phyloP scores from a whole-genome alignment of 306 rosid species.

The Canavalia gladiata region DNA sequence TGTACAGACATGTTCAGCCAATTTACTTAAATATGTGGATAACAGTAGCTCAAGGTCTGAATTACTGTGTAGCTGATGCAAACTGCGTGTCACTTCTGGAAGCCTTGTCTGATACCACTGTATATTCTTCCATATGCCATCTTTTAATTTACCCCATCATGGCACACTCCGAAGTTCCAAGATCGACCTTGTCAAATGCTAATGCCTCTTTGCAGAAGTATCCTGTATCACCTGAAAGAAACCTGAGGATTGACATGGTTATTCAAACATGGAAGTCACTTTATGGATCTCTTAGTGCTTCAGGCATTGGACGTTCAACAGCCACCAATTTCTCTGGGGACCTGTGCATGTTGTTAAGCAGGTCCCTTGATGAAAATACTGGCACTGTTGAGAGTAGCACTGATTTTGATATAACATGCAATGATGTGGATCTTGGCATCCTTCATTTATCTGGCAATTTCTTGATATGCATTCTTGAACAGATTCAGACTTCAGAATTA shows the following conservation, averaged over 20 bases:
- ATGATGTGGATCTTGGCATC: conserved; percentile 51
- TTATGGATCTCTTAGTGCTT: conserved; percentile 61
- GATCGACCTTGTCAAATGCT: conserved; percentile 47
- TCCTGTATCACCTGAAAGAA: conserved; percentile 48
- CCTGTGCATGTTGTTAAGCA: conserved; percentile 56
- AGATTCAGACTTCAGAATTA: conserved; percentile 54
- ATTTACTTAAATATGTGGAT: conserved; percentile 72
- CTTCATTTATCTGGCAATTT: conserved; percentile 65
- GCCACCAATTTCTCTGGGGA: conserved; percentile 61
- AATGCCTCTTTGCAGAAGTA: conserved; percentile 46
- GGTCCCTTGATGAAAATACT: conserved; percentile 61
- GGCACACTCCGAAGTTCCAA: conserved; percentile 54
- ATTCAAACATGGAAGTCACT: conserved; percentile 76
- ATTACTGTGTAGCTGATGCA: conserved; percentile 53
- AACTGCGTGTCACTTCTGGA: conserved; percentile 54
- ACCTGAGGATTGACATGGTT: conserved; percentile 57
- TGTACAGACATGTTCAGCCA: conserved; percentile 61
- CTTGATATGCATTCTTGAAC: conserved; percentile 63
- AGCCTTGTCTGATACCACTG: conserved; percentile 56
- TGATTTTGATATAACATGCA: conserved; percentile 51
- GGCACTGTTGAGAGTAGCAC: conserved; percentile 45
- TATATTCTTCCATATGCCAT: conserved; percentile 54
- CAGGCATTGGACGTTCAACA: conserved; percentile 55
- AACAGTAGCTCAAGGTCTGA: conserved; percentile 66
- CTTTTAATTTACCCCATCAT: conserved; percentile 75